Conservation (phyloP, 108 stramenopile genomes). For the Nitzschia putrida region DNA sequence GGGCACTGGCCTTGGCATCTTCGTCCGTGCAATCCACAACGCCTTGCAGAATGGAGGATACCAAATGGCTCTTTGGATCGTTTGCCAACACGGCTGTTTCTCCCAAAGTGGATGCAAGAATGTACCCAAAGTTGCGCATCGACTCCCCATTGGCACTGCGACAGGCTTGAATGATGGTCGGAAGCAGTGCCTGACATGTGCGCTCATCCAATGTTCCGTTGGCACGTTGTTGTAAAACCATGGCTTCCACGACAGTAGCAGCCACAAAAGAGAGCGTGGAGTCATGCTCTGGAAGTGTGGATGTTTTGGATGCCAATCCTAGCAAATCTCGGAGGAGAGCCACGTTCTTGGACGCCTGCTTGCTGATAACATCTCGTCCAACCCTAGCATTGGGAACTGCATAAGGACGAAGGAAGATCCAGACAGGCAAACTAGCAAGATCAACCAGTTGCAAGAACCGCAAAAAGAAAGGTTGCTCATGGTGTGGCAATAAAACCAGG, state of each 20-base stretch:
- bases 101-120: slow-evolving; percentile 45
- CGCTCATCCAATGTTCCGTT: slow-evolving; percentile 49
- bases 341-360: slow-evolving; percentile 53
- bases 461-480: slow-evolving; percentile 50
- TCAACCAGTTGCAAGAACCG: slow-evolving; percentile 58
- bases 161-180: slow-evolving; percentile 49
- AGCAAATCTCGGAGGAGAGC: slow-evolving; percentile 37
- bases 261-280: slow-evolving; percentile 62
- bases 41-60: slow-evolving; percentile 31
- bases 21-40: background rate
- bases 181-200: slow-evolving; percentile 47
- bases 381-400: slow-evolving; percentile 44
- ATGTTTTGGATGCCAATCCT: slow-evolving; percentile 37
- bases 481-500: slow-evolving; percentile 52
- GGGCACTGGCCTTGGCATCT: slow-evolving; percentile 1
- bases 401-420: slow-evolving; percentile 64
- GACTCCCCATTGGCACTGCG: background rate
- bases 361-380: slow-evolving; percentile 45
- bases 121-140: slow-evolving; percentile 36
- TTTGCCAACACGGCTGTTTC: slow-evolving; percentile 41
- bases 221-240: slow-evolving; percentile 37
- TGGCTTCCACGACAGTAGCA: slow-evolving; percentile 65
- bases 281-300: slow-evolving; percentile 29
- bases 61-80: slow-evolving; percentile 19
- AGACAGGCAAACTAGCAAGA: slow-evolving; percentile 50